Base-by-base conservation (phyloP, 306 rosid species). In the Quercus alba region DNA sequence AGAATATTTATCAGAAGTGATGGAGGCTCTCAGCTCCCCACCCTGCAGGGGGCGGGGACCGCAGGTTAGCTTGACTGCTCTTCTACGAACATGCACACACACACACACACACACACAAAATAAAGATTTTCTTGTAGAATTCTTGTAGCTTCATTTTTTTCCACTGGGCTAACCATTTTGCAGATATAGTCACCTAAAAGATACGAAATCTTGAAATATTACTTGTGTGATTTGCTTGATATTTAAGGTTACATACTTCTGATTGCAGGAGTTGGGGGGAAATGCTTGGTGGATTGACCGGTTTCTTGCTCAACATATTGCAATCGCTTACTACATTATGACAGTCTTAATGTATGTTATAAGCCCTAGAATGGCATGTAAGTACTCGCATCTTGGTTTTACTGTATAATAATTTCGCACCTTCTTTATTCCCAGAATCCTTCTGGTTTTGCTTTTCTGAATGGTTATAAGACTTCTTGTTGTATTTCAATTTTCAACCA, bases 331-430 rank as follows among this genome's bases (percentile, higher is more conserved):
- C 86, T 95, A 95, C 75, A 3, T 93, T 33, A 89, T 95, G 98
- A 95, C 96, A 2, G 94, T 72, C 76, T 20, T 91, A 35, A 95
- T 91, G 97, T 95, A 95, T 77, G 25, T 76, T 18, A 31, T 95
- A 81, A 95, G 97, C 91, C 99, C 99, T 28, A 89, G 99, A 87
- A 95, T 95, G 99, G 98, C 99, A 73, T 95, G 99, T 93, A 83
- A 91, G 99, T 90, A 66, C 73, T 51, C 51, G 52, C 70, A 35
- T 78, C 69, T 80, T 51, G 55, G 66, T 71, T 80, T 67, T 73
- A 52, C 46, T 56, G 52, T 59, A 56, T 20, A 55, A 14, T 68
- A 73, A 30, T 82, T 79, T 9, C 35, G 51, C 18, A 12, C 77
- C 77, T 70, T 71, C 69, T 5, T 49, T 56, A 18, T 38, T 59